Base-by-base conservation (phyloP, 352 stramenopile species). In the Phytophthora nicotianae region DNA sequence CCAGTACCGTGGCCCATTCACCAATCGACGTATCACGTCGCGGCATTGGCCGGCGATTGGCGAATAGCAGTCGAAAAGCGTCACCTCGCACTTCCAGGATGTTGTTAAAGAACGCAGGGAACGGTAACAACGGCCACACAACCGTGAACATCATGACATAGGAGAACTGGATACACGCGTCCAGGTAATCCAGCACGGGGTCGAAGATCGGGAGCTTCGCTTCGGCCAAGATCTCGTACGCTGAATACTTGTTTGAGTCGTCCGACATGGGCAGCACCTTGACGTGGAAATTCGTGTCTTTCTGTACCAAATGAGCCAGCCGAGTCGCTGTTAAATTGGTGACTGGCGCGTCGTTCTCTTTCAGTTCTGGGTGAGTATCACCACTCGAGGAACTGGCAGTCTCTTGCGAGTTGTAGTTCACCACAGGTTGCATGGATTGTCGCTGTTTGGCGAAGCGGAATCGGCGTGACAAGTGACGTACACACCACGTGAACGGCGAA, bases 141-240 rank as follows among this genome's bases (percentile, higher is more conserved):
- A 93, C 86, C 4, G 86, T 95, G 53, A 96, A 96, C 88, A 96
- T 96, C 63, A 94, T 77, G 50, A 96, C 83, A 59, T 95, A 96
- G 5, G 86, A 95, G 51, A 96, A 93, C 70, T 96, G 88, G 52
- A 96, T 95, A 58, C 83, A 89, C 7, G 88, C 83, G 61, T 95
- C 86, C 58, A 96, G 61, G 58, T 96, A 96, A 67, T 96, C 88
- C 32, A 93, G 68, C 63, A 90, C 86, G 21, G 88, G 82, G 42
- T 95, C 86, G 37, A 94, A 96, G 0, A 91, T 70, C 10, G 86
- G 81, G 17, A 96, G 63, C 51, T 95, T 93, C 9, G 76, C 83
- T 57, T 96, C 86, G 4, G 83, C 82, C 16, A 96, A 72, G 55
- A 96, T 87, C 50, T 95, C 86, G 65, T 93, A 94, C 20, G 87